Base-by-base conservation (phyloP, 805 yeast genomes). In the Yarrowia osloensis region DNA sequence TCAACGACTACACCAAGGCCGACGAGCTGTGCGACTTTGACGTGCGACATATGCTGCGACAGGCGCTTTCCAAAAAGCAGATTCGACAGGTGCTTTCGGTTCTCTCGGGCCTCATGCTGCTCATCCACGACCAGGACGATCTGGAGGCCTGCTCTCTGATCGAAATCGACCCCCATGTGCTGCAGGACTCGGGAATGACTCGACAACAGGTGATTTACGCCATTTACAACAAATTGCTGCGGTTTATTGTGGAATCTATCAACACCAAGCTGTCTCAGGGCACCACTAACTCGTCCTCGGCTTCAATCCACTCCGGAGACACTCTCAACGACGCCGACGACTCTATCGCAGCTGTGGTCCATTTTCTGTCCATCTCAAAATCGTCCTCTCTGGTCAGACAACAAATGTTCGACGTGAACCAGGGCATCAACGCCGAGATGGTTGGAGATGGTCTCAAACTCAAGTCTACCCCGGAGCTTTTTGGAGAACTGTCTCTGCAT, bases 91-190 rank as follows among this genome's bases (percentile, higher is more conserved):
- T 79, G 21, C 70, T 78, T 50, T 70, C 78, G 19, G 69, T 76
- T 2, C 70, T 79, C 11, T 75, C 80, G 21, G 81, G 81, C n/a
- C 77, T 79, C 55, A 71, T 79, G 28, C 72, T 79, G 15, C 70
- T 79, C 19, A 79, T 79, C n/a, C 78, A 79, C 69, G 67, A 69
- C 44, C 67, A 72, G 44, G 81, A 78, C 62, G 69, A 74, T 2
- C 77, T 78, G 22, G 81, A 78, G 29, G 81, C 81, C 19, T 81
- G 81, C 0, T 72, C 79, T 8, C 70, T 79, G 28, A 72, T 79
- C 26, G 81, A 81, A 35, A 73, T 79, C 21, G 78, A 77, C 55
- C 78, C 77, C 7, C 49, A 44, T 12, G 65, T 69, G 13, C 74
- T 72, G 35, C 65, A 70, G 3, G 68, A 70, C 26, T 70, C 74